A percentile compares a stretch with the other conserved stretches of the same genome.
These are phyloP conservation scores for Aspergillus cristatus DNA, from an alignment of 495 filamentous ascomycete genomes.

Conservation along the genomic window DNA sequence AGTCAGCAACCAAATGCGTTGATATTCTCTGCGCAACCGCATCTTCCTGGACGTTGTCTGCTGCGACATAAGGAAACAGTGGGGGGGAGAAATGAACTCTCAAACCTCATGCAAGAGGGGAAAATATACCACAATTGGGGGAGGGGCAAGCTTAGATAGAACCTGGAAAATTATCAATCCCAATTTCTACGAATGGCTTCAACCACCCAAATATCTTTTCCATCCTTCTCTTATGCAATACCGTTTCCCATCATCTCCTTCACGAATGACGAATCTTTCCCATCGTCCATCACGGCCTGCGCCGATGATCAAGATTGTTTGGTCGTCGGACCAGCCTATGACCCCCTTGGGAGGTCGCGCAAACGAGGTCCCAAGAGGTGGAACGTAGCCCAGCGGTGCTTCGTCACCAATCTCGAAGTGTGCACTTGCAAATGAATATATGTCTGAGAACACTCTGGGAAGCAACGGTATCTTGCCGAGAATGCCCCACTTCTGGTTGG, in stretches of 20 bases:
- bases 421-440: constrained; percentile 66
- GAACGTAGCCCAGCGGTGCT: constrained; percentile 32
- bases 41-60: too few species aligned
- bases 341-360: constrained; percentile 62
- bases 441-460: constrained; percentile 71
- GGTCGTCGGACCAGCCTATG: constrained; percentile 65
- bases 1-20: too few species aligned
- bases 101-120: too few species aligned
- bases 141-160: constrained; percentile 1
- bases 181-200: constrained; percentile 7
- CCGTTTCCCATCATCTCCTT: constrained; percentile 53
- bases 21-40: too few species aligned
- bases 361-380: constrained; percentile 35
- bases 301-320: constrained; percentile 64
- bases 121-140: too few species aligned
- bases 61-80: too few species aligned
- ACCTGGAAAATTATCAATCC: constrained; percentile 4
- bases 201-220: constrained; percentile 62
- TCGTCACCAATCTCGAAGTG: constrained; percentile 77
- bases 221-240: constrained; percentile 62
- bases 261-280: constrained; percentile 68
- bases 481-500: constrained; percentile 69
- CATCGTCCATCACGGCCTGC: constrained; percentile 72
- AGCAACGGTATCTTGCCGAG: constrained; percentile 69
- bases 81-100: too few species aligned